phyloP scores from a whole-genome alignment of 2,329 filamentous ascomycete species.

The Ceratocystis variospora region DNA sequence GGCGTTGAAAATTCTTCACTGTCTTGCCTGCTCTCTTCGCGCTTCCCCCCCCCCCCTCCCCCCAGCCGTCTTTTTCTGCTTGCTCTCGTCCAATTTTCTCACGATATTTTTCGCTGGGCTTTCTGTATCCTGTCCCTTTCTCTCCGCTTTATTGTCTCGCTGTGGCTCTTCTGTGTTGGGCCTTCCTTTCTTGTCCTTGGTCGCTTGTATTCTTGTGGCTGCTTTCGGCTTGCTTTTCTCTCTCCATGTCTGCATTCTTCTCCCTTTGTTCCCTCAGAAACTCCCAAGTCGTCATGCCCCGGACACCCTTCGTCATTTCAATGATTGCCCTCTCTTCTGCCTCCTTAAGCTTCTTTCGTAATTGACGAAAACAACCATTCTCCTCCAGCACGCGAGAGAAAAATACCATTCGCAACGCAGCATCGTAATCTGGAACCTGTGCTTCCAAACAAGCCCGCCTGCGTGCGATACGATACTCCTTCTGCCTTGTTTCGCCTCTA shows the following conservation, averaged over 20 bases:
- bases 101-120: background rate
- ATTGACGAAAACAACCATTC: background rate
- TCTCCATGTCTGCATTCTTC: background rate
- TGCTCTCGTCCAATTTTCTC: background rate
- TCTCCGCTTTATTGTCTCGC: background rate
- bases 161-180: background rate
- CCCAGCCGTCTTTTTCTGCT: background rate
- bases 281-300: slow-evolving; percentile 3
- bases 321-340: background rate
- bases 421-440: background rate
- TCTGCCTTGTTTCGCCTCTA: background rate
- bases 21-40: background rate
- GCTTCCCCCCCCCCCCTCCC: background rate
- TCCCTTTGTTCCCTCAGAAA: background rate
- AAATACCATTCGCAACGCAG: background rate
- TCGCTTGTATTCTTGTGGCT: background rate
- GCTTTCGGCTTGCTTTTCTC: background rate
- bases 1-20: slow-evolving; percentile 2
- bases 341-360: background rate
- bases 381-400: background rate
- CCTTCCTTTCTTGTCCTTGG: background rate
- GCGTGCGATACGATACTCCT: background rate
- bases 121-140: background rate
- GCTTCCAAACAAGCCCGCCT: background rate
- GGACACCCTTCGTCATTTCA: slow-evolving; percentile 1